A percentile compares a stretch with the other conserved stretches of the same genome.
These are phyloP conservation scores for Alternaria sp. DNA, from an alignment of 2,329 filamentous ascomycete species.

Conservation along the genomic window DNA sequence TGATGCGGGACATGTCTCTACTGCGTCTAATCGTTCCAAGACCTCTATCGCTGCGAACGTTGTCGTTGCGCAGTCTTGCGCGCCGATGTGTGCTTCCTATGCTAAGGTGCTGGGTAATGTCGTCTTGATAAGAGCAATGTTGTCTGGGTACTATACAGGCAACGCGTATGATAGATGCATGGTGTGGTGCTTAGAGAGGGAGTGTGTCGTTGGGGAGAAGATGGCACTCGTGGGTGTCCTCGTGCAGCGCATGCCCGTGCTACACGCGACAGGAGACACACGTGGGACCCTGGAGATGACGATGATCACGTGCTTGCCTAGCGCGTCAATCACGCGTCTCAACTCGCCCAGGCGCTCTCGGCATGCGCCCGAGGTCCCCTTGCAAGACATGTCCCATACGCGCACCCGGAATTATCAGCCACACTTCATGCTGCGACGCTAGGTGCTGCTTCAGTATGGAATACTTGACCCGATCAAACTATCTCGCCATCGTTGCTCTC, in stretches of 20 bases:
- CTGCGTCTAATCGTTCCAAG: neutral
- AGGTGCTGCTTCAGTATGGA: neutral
- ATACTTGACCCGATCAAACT: neutral
- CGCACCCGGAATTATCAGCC: neutral
- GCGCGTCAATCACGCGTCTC: neutral
- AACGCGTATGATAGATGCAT: too few species aligned
- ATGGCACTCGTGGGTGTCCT: neutral
- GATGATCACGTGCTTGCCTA: neutral
- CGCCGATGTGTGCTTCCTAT: neutral
- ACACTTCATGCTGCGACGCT: neutral
- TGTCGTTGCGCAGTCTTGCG: neutral
- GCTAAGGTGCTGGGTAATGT: neutral
- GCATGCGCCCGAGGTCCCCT: too few species aligned
- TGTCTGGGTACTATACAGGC: neutral
- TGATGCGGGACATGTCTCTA: fast-evolving
- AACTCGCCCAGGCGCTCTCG: neutral
- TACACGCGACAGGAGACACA: neutral
- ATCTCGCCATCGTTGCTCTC: neutral
- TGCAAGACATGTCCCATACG: neutral
- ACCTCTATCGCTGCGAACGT: neutral
- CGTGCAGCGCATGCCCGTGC: neutral
- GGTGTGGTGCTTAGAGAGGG: fast-evolving
- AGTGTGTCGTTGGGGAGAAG: neutral
- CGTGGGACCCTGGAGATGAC: neutral
- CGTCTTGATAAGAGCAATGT: neutral